Percentiles rank a stretch among this genome's conserved stretches.
Conservation (phyloP, 192 early-diverging fungal species). For the Coemansia sp. region DNA sequence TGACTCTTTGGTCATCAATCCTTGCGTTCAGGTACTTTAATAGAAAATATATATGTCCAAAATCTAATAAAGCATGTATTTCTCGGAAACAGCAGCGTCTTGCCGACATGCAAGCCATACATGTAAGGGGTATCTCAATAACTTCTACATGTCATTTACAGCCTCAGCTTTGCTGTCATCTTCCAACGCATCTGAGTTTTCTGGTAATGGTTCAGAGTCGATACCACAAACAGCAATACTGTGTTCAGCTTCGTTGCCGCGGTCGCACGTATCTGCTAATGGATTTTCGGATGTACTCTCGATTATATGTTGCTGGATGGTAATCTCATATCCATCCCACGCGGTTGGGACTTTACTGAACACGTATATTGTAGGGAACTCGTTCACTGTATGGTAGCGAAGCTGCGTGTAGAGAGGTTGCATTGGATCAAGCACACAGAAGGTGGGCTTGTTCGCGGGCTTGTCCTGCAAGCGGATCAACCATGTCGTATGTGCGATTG, state of each 20-base stretch:
- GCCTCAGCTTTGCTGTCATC: neutral
- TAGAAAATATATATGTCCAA: too few species aligned
- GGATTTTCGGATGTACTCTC: neutral
- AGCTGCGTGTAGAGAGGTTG: constrained; percentile 52
- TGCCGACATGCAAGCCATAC: neutral
- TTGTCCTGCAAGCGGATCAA: constrained; percentile 26
- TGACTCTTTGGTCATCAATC: neutral
- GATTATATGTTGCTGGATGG: constrained; percentile 6
- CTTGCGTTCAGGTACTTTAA: too few species aligned
- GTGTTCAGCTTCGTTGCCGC: neutral
- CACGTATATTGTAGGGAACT: constrained; percentile 56
- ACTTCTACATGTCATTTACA: neutral
- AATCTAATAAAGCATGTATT: too few species aligned
- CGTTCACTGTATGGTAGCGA: constrained; percentile 52
- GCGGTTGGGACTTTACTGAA: constrained; percentile 13
- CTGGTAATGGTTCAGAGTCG: neutral
- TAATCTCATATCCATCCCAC: constrained; percentile 11
- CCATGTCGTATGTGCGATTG: constrained; percentile 11
- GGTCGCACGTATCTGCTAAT: neutral
- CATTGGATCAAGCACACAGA: constrained; percentile 35
- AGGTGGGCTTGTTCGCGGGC: constrained; percentile 53
- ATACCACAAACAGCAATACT: neutral
- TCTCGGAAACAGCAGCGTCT: too few species aligned
- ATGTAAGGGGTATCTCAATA: neutral
- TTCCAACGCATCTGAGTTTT: neutral